These are phyloP conservation scores for Synura sp. DNA, from an alignment of 352 stramenopile genomes.

Conservation along the genomic window DNA sequence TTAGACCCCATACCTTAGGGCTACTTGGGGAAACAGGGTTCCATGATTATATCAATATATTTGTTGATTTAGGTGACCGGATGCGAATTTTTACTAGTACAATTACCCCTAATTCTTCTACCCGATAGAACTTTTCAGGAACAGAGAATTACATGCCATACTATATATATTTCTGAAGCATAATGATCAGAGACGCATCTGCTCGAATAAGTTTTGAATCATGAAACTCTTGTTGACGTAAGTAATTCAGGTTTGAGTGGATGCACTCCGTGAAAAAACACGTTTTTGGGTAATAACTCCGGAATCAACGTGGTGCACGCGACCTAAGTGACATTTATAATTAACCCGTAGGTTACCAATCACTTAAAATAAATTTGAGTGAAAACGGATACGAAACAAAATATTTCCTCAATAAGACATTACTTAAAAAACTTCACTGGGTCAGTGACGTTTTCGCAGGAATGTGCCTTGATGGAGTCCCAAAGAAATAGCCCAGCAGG, in stretches of 20 bases:
- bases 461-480: too few species aligned
- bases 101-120: constrained; percentile 37
- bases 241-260: constrained; percentile 26
- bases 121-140: constrained; percentile 34
- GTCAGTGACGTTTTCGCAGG: too few species aligned
- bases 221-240: constrained; percentile 31
- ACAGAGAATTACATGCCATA: constrained; percentile 33
- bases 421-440: too few species aligned
- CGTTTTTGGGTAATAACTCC: constrained; percentile 1
- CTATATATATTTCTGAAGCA: constrained; percentile 24
- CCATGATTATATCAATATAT: constrained; percentile 26
- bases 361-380: too few species aligned
- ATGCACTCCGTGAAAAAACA: constrained; percentile 23
- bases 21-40: constrained; percentile 25
- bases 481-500: too few species aligned
- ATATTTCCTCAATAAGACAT: too few species aligned
- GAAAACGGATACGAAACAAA: too few species aligned
- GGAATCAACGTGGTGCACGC: constrained; percentile 12
- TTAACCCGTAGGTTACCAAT: constrained; percentile 16
- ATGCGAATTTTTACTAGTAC: constrained; percentile 30
- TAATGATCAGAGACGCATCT: constrained; percentile 35
- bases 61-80: constrained; percentile 33
- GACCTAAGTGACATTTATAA: constrained; percentile 17
- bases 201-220: too few species aligned
- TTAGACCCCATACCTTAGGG: constrained; percentile 28